A percentile compares a stretch with the other conserved stretches of the same genome.
Conservation (phyloP, 202 grass and related monocot genomes). For the Setaria italica region DNA sequence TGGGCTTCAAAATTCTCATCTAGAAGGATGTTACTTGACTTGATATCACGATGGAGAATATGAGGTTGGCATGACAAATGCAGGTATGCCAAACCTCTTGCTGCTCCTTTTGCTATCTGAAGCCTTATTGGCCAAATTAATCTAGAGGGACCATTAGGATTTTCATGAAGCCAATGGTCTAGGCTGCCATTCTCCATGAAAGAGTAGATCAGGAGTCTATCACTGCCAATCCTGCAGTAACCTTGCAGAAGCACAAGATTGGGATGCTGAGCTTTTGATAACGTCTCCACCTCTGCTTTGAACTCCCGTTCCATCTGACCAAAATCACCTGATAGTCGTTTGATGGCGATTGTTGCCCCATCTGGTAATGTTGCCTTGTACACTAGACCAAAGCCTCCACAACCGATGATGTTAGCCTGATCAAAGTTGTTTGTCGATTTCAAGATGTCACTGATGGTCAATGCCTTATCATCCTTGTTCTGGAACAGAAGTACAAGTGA, state of each 20-base stretch:
- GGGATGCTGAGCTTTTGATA: slow-evolving; percentile 87
- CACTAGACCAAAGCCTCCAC: slow-evolving; percentile 93
- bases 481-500: slow-evolving; percentile 88
- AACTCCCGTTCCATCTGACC: slow-evolving; percentile 97
- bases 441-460: slow-evolving; percentile 85
- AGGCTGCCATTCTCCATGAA: slow-evolving; percentile 98
- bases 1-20: slow-evolving; percentile 86
- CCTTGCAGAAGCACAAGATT: slow-evolving; percentile 99
- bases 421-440: slow-evolving; percentile 94
- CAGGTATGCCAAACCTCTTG: slow-evolving; percentile 80
- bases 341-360: slow-evolving; percentile 76
- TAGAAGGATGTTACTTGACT: slow-evolving; percentile 96
- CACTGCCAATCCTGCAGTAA: slow-evolving; percentile 86
- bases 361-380: slow-evolving; percentile 87
- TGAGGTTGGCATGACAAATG: slow-evolving; percentile 91
- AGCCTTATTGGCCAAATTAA: slow-evolving; percentile 84
- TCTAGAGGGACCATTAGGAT: slow-evolving; percentile 62
- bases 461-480: slow-evolving; percentile 70
- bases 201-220: slow-evolving; percentile 89
- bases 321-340: slow-evolving; percentile 90
- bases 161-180: slow-evolving; percentile 95
- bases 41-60: slow-evolving; percentile 95
- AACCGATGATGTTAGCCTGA: slow-evolving; percentile 95
- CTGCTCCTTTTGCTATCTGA: slow-evolving; percentile 84
- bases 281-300: slow-evolving; percentile 93